Percentiles rank a stretch among this genome's conserved stretches.
Evolutionary conservation across 495 filamentous ascomycete species (phyloP).

Genomic region (Jackrogersella multiformis): DNA sequence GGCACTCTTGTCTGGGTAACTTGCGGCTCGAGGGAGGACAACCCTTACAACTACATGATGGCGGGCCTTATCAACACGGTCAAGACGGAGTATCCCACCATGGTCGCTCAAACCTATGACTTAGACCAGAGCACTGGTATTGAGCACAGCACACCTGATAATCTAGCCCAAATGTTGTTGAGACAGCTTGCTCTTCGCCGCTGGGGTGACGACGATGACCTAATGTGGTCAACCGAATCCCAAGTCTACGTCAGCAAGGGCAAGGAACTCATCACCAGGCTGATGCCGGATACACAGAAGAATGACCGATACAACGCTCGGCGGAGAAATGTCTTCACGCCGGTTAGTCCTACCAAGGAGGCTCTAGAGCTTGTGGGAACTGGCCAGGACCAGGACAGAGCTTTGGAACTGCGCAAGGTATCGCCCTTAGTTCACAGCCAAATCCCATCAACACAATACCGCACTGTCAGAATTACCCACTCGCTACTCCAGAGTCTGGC

Average conservation of each 20-base stretch:
- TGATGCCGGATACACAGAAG: background rate
- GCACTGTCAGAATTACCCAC: background rate
- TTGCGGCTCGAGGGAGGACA: background rate
- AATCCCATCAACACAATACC: background rate
- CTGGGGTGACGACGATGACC: background rate
- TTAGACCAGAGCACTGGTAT: background rate
- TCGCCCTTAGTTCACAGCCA: background rate
- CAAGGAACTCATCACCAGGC: background rate
- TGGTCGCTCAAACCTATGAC: background rate
- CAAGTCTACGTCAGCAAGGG: background rate
- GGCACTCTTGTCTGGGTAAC: background rate
- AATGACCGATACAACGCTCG: slow-evolving; percentile 5
- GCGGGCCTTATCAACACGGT: background rate
- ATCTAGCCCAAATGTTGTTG: background rate
- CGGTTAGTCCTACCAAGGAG: background rate
- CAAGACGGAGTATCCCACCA: slow-evolving; percentile 4
- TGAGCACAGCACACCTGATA: background rate
- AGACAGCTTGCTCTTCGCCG: slow-evolving; percentile 3
- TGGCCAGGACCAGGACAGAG: background rate
- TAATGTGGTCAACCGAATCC: background rate
- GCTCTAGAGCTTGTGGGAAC: background rate
- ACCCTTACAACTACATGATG: background rate
- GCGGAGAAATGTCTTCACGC: background rate
- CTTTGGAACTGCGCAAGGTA: background rate
- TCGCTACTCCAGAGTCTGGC: background rate